A percentile compares a stretch with the other conserved stretches of the same genome.
Evolutionary conservation across 345 rosid genomes (phyloP).

Genomic region (Boechera retrofracta): DNA sequence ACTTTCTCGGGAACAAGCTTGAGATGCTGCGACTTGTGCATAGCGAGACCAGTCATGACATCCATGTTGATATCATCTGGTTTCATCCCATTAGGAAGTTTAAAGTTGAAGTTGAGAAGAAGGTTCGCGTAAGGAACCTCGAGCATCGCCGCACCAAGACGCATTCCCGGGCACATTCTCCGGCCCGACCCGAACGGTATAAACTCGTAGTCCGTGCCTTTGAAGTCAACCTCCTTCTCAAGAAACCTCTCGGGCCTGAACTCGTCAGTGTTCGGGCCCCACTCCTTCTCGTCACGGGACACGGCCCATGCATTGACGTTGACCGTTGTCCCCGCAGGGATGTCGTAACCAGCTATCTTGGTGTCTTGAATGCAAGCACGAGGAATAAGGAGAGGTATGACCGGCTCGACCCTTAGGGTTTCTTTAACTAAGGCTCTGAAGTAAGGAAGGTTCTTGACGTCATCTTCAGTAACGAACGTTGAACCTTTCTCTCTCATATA

Average conservation of each 20-base stretch:
- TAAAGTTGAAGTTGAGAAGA: constrained; percentile 42
- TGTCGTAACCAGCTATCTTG: constrained; percentile 42
- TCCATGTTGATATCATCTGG: constrained; percentile 46
- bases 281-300: constrained; percentile 45
- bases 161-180: constrained; percentile 51
- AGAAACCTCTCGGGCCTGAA: constrained; percentile 51
- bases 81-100: constrained; percentile 42
- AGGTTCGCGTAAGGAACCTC: constrained; percentile 49
- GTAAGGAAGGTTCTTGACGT: constrained; percentile 44
- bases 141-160: constrained; percentile 43
- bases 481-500: constrained; percentile 19
- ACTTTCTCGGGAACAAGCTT: constrained; percentile 44
- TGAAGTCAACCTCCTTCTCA: constrained; percentile 46
- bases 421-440: constrained; percentile 48
- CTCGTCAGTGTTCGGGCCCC: constrained; percentile 49
- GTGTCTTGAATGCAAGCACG: constrained; percentile 43
- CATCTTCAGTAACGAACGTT: constrained; percentile 44
- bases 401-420: constrained; percentile 45
- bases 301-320: constrained; percentile 47
- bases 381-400: constrained; percentile 45
- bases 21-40: constrained; percentile 48
- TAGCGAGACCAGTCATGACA: constrained; percentile 43
- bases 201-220: constrained; percentile 50
- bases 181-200: constrained; percentile 52
- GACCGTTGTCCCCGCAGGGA: constrained; percentile 41